These are phyloP conservation scores for Pyrus pyrifolia DNA, from an alignment of 306 rosid species.

Conservation along the genomic window DNA sequence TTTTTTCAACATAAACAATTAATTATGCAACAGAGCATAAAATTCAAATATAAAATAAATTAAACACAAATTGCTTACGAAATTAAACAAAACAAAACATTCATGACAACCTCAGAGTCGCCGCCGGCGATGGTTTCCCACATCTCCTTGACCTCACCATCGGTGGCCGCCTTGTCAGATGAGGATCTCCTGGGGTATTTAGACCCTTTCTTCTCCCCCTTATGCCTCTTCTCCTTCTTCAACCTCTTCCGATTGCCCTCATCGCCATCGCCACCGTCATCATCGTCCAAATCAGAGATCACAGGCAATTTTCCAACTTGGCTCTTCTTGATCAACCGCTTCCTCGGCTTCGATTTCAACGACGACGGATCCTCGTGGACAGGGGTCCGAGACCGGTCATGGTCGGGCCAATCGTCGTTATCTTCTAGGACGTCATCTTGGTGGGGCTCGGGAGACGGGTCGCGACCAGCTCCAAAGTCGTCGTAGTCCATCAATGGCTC, in stretches of 20 bases:
- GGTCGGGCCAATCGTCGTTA: slow-evolving; percentile 44
- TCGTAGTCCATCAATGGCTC: slow-evolving; percentile 91
- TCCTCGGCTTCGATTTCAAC: slow-evolving; percentile 61
- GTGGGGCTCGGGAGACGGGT: slow-evolving; percentile 59
- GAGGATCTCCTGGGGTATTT: slow-evolving; percentile 51
- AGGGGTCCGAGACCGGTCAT: slow-evolving; percentile 75
- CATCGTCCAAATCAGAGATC: slow-evolving; percentile 48
- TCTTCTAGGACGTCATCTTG: slow-evolving; percentile 49
- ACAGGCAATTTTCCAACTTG: slow-evolving; percentile 31
- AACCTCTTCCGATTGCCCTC: slow-evolving; percentile 39
- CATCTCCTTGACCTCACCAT: slow-evolving; percentile 95
- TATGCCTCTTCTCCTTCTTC: slow-evolving; percentile 69
- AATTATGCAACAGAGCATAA: background rate
- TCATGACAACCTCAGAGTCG: slow-evolving; percentile 64
- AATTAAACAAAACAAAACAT: background rate
- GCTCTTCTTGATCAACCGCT: slow-evolving; percentile 81
- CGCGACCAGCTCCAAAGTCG: slow-evolving; percentile 63
- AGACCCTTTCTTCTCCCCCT: slow-evolving; percentile 58
- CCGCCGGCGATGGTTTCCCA: slow-evolving; percentile 90
- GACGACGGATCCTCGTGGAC: slow-evolving; percentile 52
- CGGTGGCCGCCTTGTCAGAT: slow-evolving; percentile 57
- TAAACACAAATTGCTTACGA: background rate
- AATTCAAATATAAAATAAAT: background rate
- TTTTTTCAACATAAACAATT: background rate
- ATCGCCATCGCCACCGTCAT: slow-evolving; percentile 39